Evolutionary conservation across 2,329 filamentous ascomycete species (phyloP).

Genomic region (Geosmithia putterillii): DNA sequence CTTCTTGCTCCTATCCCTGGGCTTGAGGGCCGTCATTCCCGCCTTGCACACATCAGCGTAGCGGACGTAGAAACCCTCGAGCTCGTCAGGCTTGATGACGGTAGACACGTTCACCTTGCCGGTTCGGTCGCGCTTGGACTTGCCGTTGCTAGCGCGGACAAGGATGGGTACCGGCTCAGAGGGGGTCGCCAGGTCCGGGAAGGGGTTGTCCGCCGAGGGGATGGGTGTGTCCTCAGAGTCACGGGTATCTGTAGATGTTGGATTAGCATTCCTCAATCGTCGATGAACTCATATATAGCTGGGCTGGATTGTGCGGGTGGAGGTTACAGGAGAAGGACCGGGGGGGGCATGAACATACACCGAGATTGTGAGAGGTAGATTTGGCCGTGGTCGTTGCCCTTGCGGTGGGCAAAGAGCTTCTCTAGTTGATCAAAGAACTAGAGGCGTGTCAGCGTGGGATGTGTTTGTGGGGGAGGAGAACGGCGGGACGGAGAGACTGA

Average conservation of each 20-base stretch:
- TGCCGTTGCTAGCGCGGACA: slow-evolving; percentile 76
- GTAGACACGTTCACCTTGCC: slow-evolving; percentile 69
- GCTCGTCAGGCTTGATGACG: slow-evolving; percentile 59
- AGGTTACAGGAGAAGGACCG: not conserved
- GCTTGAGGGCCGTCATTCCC: slow-evolving; percentile 43
- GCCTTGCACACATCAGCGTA: slow-evolving; percentile 58
- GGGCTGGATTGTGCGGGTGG: too few species aligned
- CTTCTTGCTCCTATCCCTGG: slow-evolving; percentile 79
- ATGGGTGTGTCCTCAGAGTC: slow-evolving; percentile 27
- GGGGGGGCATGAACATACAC: slow-evolving; percentile 31
- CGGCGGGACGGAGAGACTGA: not conserved
- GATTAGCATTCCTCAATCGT: not conserved
- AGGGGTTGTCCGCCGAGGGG: slow-evolving; percentile 32
- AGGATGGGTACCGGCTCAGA: slow-evolving; percentile 57
- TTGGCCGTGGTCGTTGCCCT: slow-evolving; percentile 59
- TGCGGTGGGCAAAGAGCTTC: slow-evolving; percentile 54
- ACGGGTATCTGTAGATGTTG: slow-evolving; percentile 23
- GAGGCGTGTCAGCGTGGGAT: not conserved
- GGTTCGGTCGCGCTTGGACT: slow-evolving; percentile 42
- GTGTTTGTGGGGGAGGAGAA: not conserved
- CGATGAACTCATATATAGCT: too few species aligned
- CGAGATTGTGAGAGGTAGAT: slow-evolving; percentile 69
- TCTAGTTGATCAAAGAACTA: slow-evolving; percentile 64
- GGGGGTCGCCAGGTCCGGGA: slow-evolving; percentile 47
- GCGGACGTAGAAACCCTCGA: slow-evolving; percentile 69